Evolutionary conservation across 768 basidiomycete species (phyloP).

Genomic region (Termitomyces sp.): DNA sequence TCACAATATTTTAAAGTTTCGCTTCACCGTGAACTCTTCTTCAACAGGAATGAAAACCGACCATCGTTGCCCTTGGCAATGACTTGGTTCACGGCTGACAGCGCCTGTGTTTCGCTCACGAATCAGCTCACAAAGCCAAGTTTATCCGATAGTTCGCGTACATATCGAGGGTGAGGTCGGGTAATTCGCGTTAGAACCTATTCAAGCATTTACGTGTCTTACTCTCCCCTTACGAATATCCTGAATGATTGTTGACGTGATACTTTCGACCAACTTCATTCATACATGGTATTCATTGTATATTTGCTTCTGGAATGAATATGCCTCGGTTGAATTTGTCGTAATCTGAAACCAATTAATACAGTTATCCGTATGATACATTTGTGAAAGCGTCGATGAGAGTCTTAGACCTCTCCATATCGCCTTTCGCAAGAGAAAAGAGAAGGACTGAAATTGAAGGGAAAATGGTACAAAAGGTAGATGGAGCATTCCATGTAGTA

Average conservation of each 20-base stretch:
- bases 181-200: no score
- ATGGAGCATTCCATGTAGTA: no score
- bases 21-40: background rate
- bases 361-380: background rate
- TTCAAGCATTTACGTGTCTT: background rate
- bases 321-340: background rate
- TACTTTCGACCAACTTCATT: background rate
- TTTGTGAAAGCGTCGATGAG: background rate
- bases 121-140: background rate
- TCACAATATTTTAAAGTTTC: background rate
- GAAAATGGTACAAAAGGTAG: no score
- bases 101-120: background rate
- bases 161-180: no score
- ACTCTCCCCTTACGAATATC: background rate
- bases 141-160: background rate
- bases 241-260: background rate
- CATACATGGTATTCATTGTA: background rate
- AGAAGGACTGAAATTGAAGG: no score
- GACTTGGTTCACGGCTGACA: background rate
- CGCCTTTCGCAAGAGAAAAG: no score
- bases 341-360: background rate
- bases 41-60: background rate
- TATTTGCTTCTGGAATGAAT: background rate
- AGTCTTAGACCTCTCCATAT: background rate
- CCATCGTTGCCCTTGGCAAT: background rate